Evolutionary conservation across 108 stramenopile genomes (phyloP).

Genomic region (Nitzschia sp.): DNA sequence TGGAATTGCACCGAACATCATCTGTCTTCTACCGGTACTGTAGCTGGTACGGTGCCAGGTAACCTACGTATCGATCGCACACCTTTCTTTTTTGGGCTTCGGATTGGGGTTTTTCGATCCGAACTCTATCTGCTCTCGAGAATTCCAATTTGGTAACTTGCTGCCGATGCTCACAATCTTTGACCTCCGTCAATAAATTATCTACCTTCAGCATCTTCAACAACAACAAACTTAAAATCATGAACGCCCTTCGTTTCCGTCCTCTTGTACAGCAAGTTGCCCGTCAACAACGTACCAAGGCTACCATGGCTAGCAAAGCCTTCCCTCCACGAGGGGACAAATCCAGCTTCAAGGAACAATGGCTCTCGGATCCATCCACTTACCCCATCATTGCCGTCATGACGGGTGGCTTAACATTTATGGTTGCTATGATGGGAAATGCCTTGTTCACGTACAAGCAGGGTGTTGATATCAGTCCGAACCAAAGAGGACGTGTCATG

Average conservation of each 20-base stretch:
- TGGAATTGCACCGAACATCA: too few relatives aligned
- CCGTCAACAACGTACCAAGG: constrained; percentile 8
- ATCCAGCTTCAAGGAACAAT: constrained; percentile 36
- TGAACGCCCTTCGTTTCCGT: constrained; percentile 30
- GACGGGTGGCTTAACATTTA: constrained; percentile 40
- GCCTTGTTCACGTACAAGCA: constrained; percentile 62
- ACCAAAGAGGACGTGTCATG: constrained; percentile 19
- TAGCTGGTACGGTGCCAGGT: too few relatives aligned
- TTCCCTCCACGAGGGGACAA: background rate
- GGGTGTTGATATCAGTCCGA: constrained; percentile 49
- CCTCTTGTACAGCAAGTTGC: constrained; percentile 7
- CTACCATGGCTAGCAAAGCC: constrained; percentile 20
- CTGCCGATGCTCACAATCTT: constrained; percentile 3
- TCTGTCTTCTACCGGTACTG: too few relatives aligned
- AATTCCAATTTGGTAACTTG: too few relatives aligned
- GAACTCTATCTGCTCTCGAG: background rate
- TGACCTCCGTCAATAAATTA: background rate
- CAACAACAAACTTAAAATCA: constrained; percentile 3
- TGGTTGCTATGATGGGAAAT: constrained; percentile 53
- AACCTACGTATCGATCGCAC: too few relatives aligned
- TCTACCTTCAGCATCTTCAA: background rate
- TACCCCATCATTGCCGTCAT: constrained; percentile 69
- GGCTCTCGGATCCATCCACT: constrained; percentile 48
- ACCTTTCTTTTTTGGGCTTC: background rate
- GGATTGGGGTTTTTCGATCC: background rate